Conservation (phyloP, 2,329 filamentous ascomycete genomes). For the Seiridium unicorne region DNA sequence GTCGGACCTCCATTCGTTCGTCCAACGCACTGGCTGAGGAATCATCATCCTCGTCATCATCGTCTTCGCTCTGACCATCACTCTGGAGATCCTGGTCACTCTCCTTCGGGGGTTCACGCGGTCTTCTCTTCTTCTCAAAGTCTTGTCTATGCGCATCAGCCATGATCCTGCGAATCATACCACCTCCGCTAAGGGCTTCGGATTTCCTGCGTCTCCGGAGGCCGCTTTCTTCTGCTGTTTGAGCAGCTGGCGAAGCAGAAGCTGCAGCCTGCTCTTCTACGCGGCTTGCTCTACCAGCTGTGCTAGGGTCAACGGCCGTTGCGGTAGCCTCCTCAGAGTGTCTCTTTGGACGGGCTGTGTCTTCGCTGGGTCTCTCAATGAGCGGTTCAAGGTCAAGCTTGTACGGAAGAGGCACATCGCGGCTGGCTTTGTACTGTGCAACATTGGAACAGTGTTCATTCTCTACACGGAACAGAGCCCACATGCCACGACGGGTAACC, state of each 20-base stretch:
- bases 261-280: not conserved
- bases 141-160: constrained; percentile 86
- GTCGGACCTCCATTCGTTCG: constrained; percentile 21
- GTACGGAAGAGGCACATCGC: constrained; percentile 87
- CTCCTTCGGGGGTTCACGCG: constrained; percentile 32
- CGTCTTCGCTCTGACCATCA: constrained; percentile 27
- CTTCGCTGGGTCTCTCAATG: constrained; percentile 39
- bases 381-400: constrained; percentile 46
- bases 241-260: constrained; percentile 6
- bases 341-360: constrained; percentile 14
- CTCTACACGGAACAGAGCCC: constrained; percentile 91
- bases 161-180: constrained; percentile 61
- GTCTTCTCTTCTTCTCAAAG: constrained; percentile 76
- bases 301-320: not conserved
- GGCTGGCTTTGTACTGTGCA: constrained; percentile 80
- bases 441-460: constrained; percentile 98
- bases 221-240: constrained; percentile 14
- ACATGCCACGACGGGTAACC: constrained; percentile 80
- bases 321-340: not conserved
- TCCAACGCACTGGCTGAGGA: constrained; percentile 24
- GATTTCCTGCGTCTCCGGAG: constrained; percentile 19
- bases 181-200: constrained; percentile 21
- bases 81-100: constrained; percentile 32
- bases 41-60: constrained; percentile 28
- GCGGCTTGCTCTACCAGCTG: not conserved